These are phyloP conservation scores for Mycena capillaripes DNA, from an alignment of 768 basidiomycete genomes.

Conservation along the genomic window DNA sequence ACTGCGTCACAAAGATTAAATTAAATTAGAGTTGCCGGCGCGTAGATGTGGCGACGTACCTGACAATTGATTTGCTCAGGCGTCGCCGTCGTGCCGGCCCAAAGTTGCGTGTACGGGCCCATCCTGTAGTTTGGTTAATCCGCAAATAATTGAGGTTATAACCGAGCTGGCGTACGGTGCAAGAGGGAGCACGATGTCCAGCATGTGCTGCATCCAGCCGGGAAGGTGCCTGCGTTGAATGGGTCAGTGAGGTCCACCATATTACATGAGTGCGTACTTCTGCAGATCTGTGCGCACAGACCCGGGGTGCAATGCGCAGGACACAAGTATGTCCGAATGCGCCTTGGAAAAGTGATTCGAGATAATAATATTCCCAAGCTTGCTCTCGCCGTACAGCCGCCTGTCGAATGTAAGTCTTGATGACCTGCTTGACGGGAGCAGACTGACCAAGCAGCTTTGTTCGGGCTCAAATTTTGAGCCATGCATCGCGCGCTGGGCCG, in stretches of 20 bases:
- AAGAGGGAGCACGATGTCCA: neutral
- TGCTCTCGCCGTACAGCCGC: conserved; percentile 33
- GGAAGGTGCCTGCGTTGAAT: neutral
- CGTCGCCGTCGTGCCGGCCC: conserved; percentile 19
- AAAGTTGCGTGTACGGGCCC: conserved; percentile 21
- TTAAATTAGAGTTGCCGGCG: neutral
- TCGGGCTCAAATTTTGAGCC: conserved; percentile 7
- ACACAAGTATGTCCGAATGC: conserved; percentile 18
- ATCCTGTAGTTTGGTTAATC: neutral
- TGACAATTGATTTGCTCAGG: conserved; percentile 17
- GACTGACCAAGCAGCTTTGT: neutral
- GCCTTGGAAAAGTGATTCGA: conserved; percentile 23
- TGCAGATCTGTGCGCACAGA: conserved; percentile 2
- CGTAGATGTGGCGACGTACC: neutral
- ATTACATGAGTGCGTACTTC: neutral
- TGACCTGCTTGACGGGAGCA: neutral
- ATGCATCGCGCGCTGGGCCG: conserved; percentile 26
- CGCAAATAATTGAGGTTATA: neutral
- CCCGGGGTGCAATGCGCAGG: conserved; percentile 28
- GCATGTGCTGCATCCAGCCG: neutral
- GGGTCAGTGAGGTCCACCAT: neutral
- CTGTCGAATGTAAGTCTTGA: neutral
- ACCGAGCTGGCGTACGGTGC: neutral
- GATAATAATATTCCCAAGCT: conserved; percentile 29
- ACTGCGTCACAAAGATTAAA: neutral